Base-by-base conservation (phyloP, 2,329 filamentous ascomycete genomes). In the Xylariales sp. region DNA sequence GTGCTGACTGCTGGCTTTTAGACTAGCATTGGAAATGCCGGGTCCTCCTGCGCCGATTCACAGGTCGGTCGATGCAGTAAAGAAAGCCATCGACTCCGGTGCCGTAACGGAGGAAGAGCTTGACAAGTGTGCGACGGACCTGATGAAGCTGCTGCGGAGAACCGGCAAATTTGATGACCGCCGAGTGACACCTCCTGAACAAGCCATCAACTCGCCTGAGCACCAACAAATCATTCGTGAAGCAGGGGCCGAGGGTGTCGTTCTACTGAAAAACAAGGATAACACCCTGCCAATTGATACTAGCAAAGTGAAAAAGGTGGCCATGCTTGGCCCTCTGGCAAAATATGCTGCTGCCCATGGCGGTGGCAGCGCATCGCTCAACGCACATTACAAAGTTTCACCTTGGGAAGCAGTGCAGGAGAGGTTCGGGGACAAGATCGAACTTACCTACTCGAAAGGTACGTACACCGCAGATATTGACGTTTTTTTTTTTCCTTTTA, bases 181-280 rank as follows among this genome's bases (percentile, higher is more conserved):
- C 15, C 24, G 16, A 8, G 24, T 16, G 13, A 28, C 23, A 18
- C 23, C 21, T n/a, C 15, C 16, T 13, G 34, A 37, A 12, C 28
- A 12, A 17, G 17, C 34, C 7, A 25, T 25, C n/a, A 20, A 37
- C 10, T 15, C 18, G 11, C 34, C 34, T 8, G 15, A 29, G 14
- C 34, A 37, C 23, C 23, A 29, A 19, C 17, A 19, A 17, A 25
- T 37, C 13, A 19, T 37, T 13, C 19, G 35, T 18, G 16, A 23
- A 5, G 35, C 35, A 5, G 35, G 16, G 12, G 35, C 35, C 13
- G 25, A 30, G 7, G 25, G 35, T 12, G 30, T 37, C 8, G 35
- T 37, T 6, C 27, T 37, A 10, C 18, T 37, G 8, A 37, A 43
- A 19, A 40, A 43, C 37, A 13, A 29, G n/a, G 15, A 37, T 17